phyloP scores from a whole-genome alignment of 2,329 filamentous ascomycete genomes.

The Beauveria medogensis region DNA sequence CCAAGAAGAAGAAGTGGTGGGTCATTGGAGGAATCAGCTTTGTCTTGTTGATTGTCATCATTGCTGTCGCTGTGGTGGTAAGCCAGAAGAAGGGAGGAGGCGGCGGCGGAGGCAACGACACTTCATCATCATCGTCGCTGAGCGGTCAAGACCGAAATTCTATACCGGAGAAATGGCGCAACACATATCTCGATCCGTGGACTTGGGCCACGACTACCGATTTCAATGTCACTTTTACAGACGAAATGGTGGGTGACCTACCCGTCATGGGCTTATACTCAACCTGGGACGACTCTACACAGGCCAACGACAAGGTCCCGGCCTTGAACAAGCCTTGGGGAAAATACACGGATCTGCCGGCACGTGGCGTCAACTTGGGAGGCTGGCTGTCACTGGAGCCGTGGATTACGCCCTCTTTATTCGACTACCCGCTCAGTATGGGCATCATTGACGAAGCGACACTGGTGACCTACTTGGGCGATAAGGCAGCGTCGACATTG shows the following conservation, averaged over 20 bases:
- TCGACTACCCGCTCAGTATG: constrained; percentile 55
- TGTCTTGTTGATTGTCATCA: constrained; percentile 56
- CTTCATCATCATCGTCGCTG: constrained; percentile 31
- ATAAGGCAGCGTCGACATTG: constrained; percentile 56
- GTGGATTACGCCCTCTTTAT: constrained; percentile 90
- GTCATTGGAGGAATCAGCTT: constrained; percentile 47
- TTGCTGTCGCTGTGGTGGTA: constrained; percentile 53
- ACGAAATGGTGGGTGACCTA: constrained; percentile 74
- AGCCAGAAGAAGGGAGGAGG: constrained; percentile 48
- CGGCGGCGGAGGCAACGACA: constrained; percentile 16
- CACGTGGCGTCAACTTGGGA: constrained; percentile 84
- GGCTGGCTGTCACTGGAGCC: constrained; percentile 93
- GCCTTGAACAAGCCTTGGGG: constrained; percentile 68
- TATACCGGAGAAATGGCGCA: constrained; percentile 59
- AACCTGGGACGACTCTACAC: constrained; percentile 74
- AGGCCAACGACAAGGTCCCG: constrained; percentile 73
- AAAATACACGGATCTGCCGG: constrained; percentile 67
- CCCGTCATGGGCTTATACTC: constrained; percentile 83
- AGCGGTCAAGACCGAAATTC: constrained; percentile 44
- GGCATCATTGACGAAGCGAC: constrained; percentile 85
- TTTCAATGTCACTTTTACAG: constrained; percentile 93
- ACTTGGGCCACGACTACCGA: constrained; percentile 83
- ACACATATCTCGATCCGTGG: constrained; percentile 78
- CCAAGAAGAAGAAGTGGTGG: constrained; percentile 58
- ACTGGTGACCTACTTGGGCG: constrained; percentile 61